A percentile compares a stretch with the other conserved stretches of the same genome.
phyloP scores from a whole-genome alignment of 805 yeast genomes.

The Spathaspora gorwiae region DNA sequence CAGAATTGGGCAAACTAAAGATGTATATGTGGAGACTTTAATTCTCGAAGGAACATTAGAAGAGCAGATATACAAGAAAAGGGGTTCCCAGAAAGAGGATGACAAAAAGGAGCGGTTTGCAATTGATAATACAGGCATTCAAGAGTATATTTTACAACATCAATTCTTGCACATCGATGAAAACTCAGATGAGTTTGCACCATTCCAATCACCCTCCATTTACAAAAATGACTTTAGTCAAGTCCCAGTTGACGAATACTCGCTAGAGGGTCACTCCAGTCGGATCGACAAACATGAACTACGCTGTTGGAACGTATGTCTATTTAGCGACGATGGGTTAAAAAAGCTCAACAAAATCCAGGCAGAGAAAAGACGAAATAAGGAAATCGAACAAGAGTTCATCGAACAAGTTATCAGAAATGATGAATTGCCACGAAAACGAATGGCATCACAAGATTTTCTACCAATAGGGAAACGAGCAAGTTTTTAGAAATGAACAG shows the following conservation, averaged over 20 bases:
- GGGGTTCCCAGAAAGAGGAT: conserved; percentile 16
- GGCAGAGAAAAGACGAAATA: neutral
- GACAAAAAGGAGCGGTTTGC: conserved; percentile 27
- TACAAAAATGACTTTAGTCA: neutral
- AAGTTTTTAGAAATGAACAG: neutral
- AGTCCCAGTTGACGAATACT: neutral
- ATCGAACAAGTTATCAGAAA: neutral
- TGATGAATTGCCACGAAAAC: neutral
- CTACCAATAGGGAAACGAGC: neutral
- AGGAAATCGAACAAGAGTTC: neutral
- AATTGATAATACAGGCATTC: conserved; percentile 58
- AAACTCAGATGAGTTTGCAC: conserved; percentile 31
- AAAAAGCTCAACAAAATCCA: conserved; percentile 16
- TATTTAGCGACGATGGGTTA: conserved; percentile 29
- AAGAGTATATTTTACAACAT: conserved; percentile 48
- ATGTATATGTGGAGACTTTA: conserved; percentile 65
- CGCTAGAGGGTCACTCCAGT: neutral
- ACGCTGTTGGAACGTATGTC: conserved; percentile 21
- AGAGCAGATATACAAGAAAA: conserved; percentile 55
- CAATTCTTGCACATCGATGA: conserved; percentile 34
- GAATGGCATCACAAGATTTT: neutral
- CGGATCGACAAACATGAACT: neutral
- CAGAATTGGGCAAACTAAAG: conserved; percentile 64
- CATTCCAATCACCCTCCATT: conserved; percentile 20
- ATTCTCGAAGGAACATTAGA: conserved; percentile 60